A percentile compares a stretch with the other conserved stretches of the same genome.
Conservation (phyloP, 306 rosid species). For the Ormosia emarginata region DNA sequence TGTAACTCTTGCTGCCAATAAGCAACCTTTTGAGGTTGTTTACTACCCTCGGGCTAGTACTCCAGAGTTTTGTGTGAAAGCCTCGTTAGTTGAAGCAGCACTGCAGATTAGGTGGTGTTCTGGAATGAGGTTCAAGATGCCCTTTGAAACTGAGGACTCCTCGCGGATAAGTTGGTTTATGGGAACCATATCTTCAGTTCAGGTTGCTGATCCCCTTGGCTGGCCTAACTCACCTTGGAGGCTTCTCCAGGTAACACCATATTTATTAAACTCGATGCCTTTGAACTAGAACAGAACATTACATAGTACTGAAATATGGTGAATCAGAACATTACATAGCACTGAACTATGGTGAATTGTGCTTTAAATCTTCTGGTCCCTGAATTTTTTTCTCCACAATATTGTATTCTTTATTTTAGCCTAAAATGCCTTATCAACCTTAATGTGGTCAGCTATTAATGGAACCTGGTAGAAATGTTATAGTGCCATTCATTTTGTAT, state of each 20-base stretch:
- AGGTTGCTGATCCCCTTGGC: slow-evolving; percentile 64
- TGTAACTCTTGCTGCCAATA: slow-evolving; percentile 61
- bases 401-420: neutral
- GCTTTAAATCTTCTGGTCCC: neutral
- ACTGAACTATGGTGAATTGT: neutral
- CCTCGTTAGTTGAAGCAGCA: slow-evolving; percentile 63
- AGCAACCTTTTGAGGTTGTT: slow-evolving; percentile 77
- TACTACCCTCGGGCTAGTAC: slow-evolving; percentile 90
- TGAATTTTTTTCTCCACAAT: neutral
- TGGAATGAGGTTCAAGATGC: slow-evolving; percentile 96
- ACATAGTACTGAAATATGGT: neutral
- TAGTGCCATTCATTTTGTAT: neutral
- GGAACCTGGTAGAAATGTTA: neutral
- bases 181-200: slow-evolving; percentile 86
- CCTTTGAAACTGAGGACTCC: slow-evolving; percentile 90
- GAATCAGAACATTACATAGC: slow-evolving; percentile 7
- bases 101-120: slow-evolving; percentile 76
- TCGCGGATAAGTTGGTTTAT: slow-evolving; percentile 76
- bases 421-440: neutral
- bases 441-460: neutral
- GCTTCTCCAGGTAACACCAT: slow-evolving; percentile 77
- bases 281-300: neutral
- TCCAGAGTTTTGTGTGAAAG: slow-evolving; percentile 88
- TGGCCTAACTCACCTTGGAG: slow-evolving; percentile 99
- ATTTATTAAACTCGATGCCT: neutral